Evolutionary conservation across 129 eudicot genomes (phyloP).

Genomic region (Flaveria sonorensis): DNA sequence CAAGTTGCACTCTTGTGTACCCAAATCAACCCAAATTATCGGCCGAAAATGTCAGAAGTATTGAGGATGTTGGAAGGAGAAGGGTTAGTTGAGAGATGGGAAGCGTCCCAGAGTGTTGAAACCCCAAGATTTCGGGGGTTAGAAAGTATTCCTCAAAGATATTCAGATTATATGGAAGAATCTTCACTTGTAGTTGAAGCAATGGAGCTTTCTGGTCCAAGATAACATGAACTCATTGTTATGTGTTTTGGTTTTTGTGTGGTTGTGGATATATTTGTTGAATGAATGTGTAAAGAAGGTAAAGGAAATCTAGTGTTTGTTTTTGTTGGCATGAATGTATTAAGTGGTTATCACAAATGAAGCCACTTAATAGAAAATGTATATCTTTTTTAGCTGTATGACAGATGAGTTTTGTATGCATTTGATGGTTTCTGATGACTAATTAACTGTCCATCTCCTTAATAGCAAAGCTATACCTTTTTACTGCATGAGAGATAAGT

Average conservation of each 20-base stretch:
- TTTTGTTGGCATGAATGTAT: constrained; percentile 22
- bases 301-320: constrained; percentile 27
- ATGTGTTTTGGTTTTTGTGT: constrained; percentile 34
- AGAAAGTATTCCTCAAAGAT: constrained; percentile 62
- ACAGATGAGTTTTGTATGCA: constrained; percentile 24
- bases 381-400: constrained; percentile 18
- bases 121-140: constrained; percentile 51
- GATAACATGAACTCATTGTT: constrained; percentile 50
- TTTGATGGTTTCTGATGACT: neutral
- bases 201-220: constrained; percentile 96
- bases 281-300: constrained; percentile 30
- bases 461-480: too few relatives aligned
- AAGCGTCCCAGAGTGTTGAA: constrained; percentile 59
- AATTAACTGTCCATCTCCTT: neutral
- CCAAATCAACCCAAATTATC: constrained; percentile 65
- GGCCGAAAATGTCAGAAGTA: constrained; percentile 94
- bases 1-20: constrained; percentile 89
- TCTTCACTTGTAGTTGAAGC: constrained; percentile 86
- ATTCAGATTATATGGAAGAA: constrained; percentile 83
- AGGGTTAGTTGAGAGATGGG: constrained; percentile 95
- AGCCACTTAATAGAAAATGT: constrained; percentile 25
- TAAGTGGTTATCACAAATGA: constrained; percentile 10
- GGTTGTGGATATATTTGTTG: constrained; percentile 37
- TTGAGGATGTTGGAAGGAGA: constrained; percentile 91
- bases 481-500: too few relatives aligned